These are phyloP conservation scores for Dendrobium chrysotoxum DNA, from an alignment of 106 monocot genomes.

Conservation along the genomic window DNA sequence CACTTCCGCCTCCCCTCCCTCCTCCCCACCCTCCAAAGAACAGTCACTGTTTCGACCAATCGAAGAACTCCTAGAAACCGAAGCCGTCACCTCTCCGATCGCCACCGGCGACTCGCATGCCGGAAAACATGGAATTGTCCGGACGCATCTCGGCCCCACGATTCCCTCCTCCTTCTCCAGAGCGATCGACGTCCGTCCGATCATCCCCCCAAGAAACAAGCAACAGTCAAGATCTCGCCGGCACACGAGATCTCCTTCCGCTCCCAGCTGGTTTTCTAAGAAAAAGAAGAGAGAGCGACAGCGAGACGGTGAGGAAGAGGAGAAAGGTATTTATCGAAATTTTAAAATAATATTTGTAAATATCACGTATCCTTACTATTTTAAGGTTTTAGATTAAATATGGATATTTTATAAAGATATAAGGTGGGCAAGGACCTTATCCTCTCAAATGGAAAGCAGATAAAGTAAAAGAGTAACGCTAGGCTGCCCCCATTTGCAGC, in stretches of 20 bases:
- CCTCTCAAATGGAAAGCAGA: background rate
- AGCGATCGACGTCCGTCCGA: constrained; percentile 29
- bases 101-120: constrained; percentile 5
- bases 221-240: background rate
- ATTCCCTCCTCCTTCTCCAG: constrained; percentile 17
- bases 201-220: background rate
- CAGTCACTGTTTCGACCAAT: constrained; percentile 57
- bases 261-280: background rate
- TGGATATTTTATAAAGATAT: constrained; percentile 6
- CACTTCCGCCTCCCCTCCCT: constrained; percentile 51
- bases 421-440: background rate
- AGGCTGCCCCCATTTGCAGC: no score
- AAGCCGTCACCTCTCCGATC: constrained; percentile 1
- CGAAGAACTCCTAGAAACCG: constrained; percentile 53
- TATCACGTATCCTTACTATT: background rate
- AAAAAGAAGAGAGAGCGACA: background rate
- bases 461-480: background rate
- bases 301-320: background rate
- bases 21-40: constrained; percentile 21
- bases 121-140: constrained; percentile 12
- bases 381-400: background rate
- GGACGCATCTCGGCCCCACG: constrained; percentile 6
- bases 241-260: background rate
- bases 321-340: background rate
- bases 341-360: constrained; percentile 1